A percentile compares a stretch with the other conserved stretches of the same genome.
Conservation (phyloP, 306 rosid species). For the Phaseolus lunatus region DNA sequence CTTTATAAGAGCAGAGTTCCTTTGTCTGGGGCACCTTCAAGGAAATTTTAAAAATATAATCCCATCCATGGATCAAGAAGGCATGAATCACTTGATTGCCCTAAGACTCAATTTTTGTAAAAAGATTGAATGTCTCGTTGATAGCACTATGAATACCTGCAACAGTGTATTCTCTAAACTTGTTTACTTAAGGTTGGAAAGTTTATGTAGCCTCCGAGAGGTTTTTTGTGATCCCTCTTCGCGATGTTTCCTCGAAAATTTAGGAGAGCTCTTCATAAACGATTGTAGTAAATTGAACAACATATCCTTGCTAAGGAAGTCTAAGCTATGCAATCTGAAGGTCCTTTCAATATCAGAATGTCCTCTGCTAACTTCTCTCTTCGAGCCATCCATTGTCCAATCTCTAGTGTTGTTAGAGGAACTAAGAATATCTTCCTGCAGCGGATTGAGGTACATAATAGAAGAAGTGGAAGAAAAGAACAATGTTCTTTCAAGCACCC, state of each 20-base stretch:
- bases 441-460: conserved; percentile 18
- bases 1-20: conserved; percentile 6
- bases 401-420: conserved; percentile 2
- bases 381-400: conserved; percentile 6
- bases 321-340: conserved; percentile 31
- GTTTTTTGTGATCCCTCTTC: conserved; percentile 10
- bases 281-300: not conserved
- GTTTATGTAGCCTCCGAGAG: not conserved
- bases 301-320: conserved; percentile 35
- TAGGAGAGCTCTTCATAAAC: conserved; percentile 11
- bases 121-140: conserved; percentile 24
- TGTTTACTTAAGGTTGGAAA: not conserved
- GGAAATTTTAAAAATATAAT: conserved; percentile 37
- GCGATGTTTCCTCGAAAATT: conserved; percentile 14
- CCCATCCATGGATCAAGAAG: conserved; percentile 33
- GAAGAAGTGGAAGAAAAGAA: not conserved
- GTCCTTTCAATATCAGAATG: not conserved
- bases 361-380: conserved; percentile 1
- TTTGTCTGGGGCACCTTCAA: not conserved
- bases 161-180: not conserved
- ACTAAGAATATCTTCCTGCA: not conserved
- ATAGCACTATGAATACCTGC: not conserved
- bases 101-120: not conserved
- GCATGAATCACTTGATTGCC: conserved; percentile 29
- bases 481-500: not conserved